Evolutionary conservation across 139 green algal genomes (phyloP).

Genomic region (Spirogloea muscicola): DNA sequence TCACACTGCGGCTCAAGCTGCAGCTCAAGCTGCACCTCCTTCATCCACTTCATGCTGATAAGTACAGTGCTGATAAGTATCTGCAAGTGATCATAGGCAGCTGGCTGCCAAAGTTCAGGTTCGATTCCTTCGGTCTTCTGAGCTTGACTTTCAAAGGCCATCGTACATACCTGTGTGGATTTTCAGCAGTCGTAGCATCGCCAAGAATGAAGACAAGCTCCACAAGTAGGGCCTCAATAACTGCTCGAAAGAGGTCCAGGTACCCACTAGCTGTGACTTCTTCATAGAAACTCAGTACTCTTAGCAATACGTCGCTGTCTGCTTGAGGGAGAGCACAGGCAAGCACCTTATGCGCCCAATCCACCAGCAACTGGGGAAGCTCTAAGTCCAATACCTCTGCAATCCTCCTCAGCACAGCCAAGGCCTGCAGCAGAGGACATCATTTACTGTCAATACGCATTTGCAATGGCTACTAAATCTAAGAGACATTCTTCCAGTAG

Average conservation of each 20-base stretch:
- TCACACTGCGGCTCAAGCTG: neutral
- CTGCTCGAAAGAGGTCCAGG: conserved; percentile 14
- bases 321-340: conserved; percentile 17
- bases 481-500: conserved; percentile 10
- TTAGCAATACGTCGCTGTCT: conserved; percentile 6
- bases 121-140: neutral
- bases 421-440: conserved; percentile 1
- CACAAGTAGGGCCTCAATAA: conserved; percentile 23
- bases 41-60: neutral
- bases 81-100: neutral
- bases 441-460: neutral
- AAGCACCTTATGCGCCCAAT: conserved; percentile 29
- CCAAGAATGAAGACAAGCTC: conserved; percentile 38
- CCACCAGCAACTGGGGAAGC: conserved; percentile 34
- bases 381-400: conserved; percentile 7
- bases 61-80: neutral
- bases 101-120: neutral
- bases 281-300: conserved; percentile 39
- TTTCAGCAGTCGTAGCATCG: neutral
- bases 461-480: neutral
- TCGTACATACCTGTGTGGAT: neutral
- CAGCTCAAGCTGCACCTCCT: neutral
- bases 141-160: neutral
- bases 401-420: conserved; percentile 21
- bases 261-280: neutral